phyloP scores from a whole-genome alignment of 495 filamentous ascomycete species.

The Tuber indicum region DNA sequence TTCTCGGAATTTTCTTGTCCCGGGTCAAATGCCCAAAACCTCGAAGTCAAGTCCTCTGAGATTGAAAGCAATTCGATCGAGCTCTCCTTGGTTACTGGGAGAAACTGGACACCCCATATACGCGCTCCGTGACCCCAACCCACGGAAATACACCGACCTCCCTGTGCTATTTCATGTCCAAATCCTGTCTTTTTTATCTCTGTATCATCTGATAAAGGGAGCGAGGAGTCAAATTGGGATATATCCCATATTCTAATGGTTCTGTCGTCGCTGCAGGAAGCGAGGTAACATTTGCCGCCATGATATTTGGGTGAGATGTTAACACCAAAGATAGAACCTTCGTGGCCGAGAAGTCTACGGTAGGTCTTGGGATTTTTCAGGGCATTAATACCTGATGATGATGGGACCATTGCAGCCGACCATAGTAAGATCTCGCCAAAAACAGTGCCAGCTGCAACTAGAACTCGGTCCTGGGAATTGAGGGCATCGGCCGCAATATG shows the following conservation, averaged over 20 bases:
- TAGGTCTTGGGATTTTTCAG: conserved; percentile 47
- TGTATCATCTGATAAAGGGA: conserved; percentile 36
- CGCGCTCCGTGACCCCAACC: conserved; percentile 80
- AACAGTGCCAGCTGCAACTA: conserved; percentile 81
- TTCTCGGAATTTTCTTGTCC: background rate
- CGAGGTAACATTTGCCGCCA: conserved; percentile 54
- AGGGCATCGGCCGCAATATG: conserved; percentile 24
- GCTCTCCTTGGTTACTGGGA: conserved; percentile 34
- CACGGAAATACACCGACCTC: conserved; percentile 50
- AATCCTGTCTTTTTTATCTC: conserved; percentile 45
- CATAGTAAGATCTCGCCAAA: conserved; percentile 91
- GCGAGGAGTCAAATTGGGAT: conserved; percentile 45
- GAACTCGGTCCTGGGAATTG: conserved; percentile 51
- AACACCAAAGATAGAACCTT: conserved; percentile 89
- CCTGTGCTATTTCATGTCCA: conserved; percentile 6
- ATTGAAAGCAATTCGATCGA: conserved; percentile 57
- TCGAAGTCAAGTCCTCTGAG: conserved; percentile 70
- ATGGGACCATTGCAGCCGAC: conserved; percentile 53
- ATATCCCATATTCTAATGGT: conserved; percentile 89
- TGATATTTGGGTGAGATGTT: conserved; percentile 60
- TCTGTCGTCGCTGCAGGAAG: conserved; percentile 92
- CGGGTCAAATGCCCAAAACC: conserved; percentile 58
- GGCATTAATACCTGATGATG: background rate
- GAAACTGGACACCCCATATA: conserved; percentile 78
- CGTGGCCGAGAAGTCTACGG: conserved; percentile 75